These are phyloP conservation scores for Poronia punctata DNA, from an alignment of 495 filamentous ascomycete genomes.

Conservation along the genomic window DNA sequence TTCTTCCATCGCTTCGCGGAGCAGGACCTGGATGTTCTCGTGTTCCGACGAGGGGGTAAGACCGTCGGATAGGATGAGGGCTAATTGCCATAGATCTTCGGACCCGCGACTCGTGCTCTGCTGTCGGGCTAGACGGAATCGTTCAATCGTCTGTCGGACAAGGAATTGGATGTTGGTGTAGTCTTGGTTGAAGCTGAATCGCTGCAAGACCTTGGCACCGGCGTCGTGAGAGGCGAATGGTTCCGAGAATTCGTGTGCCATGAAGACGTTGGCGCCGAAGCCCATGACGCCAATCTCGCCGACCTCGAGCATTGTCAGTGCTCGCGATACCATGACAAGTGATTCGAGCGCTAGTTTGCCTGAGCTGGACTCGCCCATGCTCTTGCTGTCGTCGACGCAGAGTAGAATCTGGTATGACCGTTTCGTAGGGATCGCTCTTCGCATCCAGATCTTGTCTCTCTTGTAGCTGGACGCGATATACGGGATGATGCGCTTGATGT, in stretches of 20 bases:
- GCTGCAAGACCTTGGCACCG: conserved; percentile 71
- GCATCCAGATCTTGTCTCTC: conserved; percentile 99
- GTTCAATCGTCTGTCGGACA: conserved; percentile 64
- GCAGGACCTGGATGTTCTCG: conserved; percentile 69
- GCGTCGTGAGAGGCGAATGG: conserved; percentile 71
- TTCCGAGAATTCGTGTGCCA: conserved; percentile 81
- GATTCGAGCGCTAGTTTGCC: conserved; percentile 77
- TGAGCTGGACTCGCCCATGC: conserved; percentile 70
- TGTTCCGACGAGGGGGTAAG: conserved; percentile 74
- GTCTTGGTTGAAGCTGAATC: conserved; percentile 79
- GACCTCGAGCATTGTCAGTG: conserved; percentile 83
- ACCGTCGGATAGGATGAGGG: conserved; percentile 88
- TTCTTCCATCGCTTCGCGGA: conserved; percentile 83
- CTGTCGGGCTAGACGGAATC: conserved; percentile 70
- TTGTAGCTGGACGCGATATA: conserved; percentile 97
- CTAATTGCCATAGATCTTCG: conserved; percentile 91
- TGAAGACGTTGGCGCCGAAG: conserved; percentile 79
- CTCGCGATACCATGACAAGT: conserved; percentile 77
- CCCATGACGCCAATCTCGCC: conserved; percentile 84
- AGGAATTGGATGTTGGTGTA: conserved; percentile 78
- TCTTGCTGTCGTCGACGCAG: conserved; percentile 90
- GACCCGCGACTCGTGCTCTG: conserved; percentile 49
- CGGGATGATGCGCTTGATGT: conserved; percentile 97
- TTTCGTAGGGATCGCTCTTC: conserved; percentile 81
- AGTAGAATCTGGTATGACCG: conserved; percentile 95